Base-by-base conservation (phyloP, 768 basidiomycete species). In the Fomitopsis pulvina region DNA sequence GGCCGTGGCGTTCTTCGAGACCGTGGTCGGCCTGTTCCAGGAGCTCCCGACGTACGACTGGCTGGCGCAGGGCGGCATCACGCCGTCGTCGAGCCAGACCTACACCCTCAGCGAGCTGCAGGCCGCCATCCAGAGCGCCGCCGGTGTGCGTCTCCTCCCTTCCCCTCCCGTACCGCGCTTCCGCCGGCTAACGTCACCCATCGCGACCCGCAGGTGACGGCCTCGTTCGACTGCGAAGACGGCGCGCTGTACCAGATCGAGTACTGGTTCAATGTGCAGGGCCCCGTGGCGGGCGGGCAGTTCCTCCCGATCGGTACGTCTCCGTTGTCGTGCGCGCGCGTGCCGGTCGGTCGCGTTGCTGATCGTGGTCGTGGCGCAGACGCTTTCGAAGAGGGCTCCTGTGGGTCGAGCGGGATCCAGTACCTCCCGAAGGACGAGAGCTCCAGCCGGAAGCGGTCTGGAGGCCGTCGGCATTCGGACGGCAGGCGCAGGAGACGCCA, bases 1-100 rank as follows among this genome's bases (percentile, higher is more conserved):
- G 80, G 85, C 83, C 1, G 85, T 85, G 28, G 77, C 77, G 14
- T 87, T 76, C 66, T 86, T 83, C 67, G 58, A 79, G 51, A 70
- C 58, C n/a, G 77, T 79, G 2, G 83, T 85, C 51, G 68, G 60
- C 2, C 64, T 85, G 16, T 85, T 84, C 70, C 64, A 80, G 78
- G 72, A 74, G 8, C 77, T 91, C 22, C 85, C 87, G 0, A 90
- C 90, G 2, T 89, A 80, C 63, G 71, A 76, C 14, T 89, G 79
- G 79, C 80, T 92, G 34, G 67, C 71, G 12, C 67, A 75, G 20
- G 81, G 75, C n/a, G 87, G 87, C 22, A 92, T 92, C 57, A 78
- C 76, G 2, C 91, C 91, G 11, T 76, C 75, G n/a, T 66, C 70
- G 2, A 69, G 65, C 52, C 61, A 66, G 56, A 86, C 85, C 0